Evolutionary conservation across 305 asterid genomes (phyloP).

Genomic region (Fraxinus paxiana): DNA sequence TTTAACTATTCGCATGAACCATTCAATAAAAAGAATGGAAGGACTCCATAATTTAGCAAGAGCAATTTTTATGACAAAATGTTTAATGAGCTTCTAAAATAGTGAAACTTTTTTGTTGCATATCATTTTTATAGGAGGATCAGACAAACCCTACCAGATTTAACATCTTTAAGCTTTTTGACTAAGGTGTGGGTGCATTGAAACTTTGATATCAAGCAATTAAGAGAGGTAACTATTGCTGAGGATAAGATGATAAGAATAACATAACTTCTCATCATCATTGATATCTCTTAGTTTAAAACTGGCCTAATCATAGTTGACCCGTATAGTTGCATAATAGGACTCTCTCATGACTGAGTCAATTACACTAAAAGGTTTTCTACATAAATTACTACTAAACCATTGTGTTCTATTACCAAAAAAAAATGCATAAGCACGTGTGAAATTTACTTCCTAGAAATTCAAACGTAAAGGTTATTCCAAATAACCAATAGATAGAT

Average conservation of each 20-base stretch:
- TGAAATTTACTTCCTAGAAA: neutral
- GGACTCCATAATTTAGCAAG: neutral
- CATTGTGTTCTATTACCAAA: neutral
- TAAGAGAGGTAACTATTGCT: neutral
- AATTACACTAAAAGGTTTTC: neutral
- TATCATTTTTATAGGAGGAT: neutral
- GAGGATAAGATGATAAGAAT: neutral
- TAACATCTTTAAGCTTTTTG: neutral
- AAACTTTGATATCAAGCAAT: neutral
- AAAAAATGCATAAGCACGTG: neutral
- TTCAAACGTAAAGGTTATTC: neutral
- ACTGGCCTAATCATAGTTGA: neutral
- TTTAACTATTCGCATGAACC: neutral
- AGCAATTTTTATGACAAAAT: neutral
- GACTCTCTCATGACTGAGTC: neutral
- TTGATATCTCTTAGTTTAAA: neutral
- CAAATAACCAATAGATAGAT: neutral
- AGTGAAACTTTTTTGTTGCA: neutral
- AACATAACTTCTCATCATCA: neutral
- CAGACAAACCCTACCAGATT: neutral
- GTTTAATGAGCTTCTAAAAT: no score
- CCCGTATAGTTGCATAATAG: neutral
- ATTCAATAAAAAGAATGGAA: neutral
- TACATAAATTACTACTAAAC: neutral
- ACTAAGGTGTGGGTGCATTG: neutral